Base-by-base conservation (phyloP, 75 land plant species). In the Pinus albicaulis region DNA sequence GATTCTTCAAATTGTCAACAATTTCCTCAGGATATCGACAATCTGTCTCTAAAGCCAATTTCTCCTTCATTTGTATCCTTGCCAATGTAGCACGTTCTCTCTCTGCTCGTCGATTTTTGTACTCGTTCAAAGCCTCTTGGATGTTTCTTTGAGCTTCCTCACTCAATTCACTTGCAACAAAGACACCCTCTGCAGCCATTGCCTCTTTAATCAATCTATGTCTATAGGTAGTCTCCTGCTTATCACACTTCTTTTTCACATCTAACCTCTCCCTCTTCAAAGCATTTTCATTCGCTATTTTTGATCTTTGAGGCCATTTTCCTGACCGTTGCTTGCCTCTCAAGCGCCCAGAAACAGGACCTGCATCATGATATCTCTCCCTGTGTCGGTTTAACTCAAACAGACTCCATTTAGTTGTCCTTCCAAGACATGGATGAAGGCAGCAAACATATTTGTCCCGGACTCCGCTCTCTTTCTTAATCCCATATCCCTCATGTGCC, bases 181-280 rank as follows among this genome's bases (percentile, higher is more conserved):
- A 68, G 71, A 68, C 52, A 68, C 71, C 71, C 71, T 68, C 71
- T 2, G 71, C 10, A 68, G 71, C 71, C 71, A 68, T 68, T 5
- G 71, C 71, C 24, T 68, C 71, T 68, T 68, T 68, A 38, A 68
- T 68, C 71, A 68, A 68, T 68, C 71, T 68, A 68, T 68, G 71
- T 68, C 41, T 68, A 68, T 68, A 68, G 23, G 71, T 68, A 68
- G 71, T 68, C 20, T 68, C 71, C 48, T 68, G 71, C 71, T 68
- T 68, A 68, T 68, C 71, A 68, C 71, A 68, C 71, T 68, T 68
- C n/a, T 68, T 68, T 8, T 68, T 68, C 23, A 68, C 71, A 20
- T 68, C 71, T 38, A 68, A 68, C 71, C 71, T 68, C 71, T 68
- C 71, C 71, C 71, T 68, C 71, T 44, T 68, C 52, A 68, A 38